phyloP scores from a whole-genome alignment of 2,329 filamentous ascomycete genomes.

The Colletotrichum paranaense region DNA sequence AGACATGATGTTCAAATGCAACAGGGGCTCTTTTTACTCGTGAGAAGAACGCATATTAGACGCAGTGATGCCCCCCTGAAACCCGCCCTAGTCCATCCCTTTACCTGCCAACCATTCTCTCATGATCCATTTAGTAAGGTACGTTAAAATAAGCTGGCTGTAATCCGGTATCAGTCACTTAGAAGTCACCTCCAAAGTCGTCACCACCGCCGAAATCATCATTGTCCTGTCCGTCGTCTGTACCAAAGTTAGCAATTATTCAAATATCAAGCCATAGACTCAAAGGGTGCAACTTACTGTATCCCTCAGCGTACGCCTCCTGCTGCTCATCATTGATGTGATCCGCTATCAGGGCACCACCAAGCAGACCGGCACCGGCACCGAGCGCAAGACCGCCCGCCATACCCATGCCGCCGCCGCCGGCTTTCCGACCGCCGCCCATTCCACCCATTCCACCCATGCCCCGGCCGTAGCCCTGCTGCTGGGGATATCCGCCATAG shows the following conservation, averaged over 20 bases:
- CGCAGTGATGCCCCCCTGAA: slow-evolving; percentile 6
- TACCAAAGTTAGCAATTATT: slow-evolving; percentile 33
- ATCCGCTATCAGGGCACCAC: slow-evolving; percentile 78
- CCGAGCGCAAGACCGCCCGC: slow-evolving; percentile 82
- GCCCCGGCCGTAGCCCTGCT: slow-evolving; percentile 43
- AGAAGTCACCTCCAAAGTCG: slow-evolving; percentile 53
- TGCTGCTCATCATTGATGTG: slow-evolving; percentile 73
- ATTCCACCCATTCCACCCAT: slow-evolving; percentile 51
- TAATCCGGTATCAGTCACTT: slow-evolving; percentile 30
- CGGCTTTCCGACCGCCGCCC: slow-evolving; percentile 39
- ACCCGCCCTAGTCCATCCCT: background rate
- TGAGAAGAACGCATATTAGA: slow-evolving; percentile 3
- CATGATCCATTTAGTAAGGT: background rate
- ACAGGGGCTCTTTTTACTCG: background rate
- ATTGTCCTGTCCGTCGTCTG: slow-evolving; percentile 36
- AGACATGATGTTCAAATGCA: background rate
- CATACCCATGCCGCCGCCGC: slow-evolving; percentile 63
- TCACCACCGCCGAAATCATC: slow-evolving; percentile 42
- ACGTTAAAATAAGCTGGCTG: background rate
- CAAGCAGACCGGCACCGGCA: slow-evolving; percentile 83
- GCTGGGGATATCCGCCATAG: slow-evolving; percentile 40
- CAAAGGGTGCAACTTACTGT: slow-evolving; percentile 43
- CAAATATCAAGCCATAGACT: background rate
- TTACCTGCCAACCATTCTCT: background rate
- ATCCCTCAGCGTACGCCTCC: slow-evolving; percentile 63